These are phyloP conservation scores for Pouteria glomerata DNA, from an alignment of 148 eudicot genomes.

Conservation along the genomic window DNA sequence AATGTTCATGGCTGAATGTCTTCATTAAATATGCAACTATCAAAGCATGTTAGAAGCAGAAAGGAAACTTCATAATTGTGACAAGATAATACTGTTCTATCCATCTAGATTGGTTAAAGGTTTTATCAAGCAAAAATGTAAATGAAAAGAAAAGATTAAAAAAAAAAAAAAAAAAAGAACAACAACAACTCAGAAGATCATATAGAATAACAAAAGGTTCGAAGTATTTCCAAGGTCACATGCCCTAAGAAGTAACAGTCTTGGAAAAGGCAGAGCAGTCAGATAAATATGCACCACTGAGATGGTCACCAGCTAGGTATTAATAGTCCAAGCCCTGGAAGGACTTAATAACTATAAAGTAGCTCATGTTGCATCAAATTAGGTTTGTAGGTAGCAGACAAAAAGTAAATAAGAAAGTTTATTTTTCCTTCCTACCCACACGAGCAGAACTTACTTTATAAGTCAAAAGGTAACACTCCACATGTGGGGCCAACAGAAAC, in stretches of 20 bases:
- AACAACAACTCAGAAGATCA: constrained; percentile 11
- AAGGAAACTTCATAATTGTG: too few relatives aligned
- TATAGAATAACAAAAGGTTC: background rate
- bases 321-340: constrained; percentile 15
- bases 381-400: constrained; percentile 24
- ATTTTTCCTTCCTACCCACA: constrained; percentile 15
- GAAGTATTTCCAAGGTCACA: constrained; percentile 14
- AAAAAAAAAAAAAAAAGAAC: background rate
- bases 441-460: constrained; percentile 34
- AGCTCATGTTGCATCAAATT: constrained; percentile 19
- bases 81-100: background rate
- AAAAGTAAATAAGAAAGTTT: constrained; percentile 14
- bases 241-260: constrained; percentile 4
- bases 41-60: too few relatives aligned
- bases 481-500: constrained; percentile 24
- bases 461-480: constrained; percentile 22
- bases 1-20: too few relatives aligned
- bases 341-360: constrained; percentile 24
- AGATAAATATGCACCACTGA: constrained; percentile 7
- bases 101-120: constrained; percentile 6
- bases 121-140: background rate
- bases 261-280: constrained; percentile 6
- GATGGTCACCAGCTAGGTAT: background rate
- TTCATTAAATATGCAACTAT: too few relatives aligned
- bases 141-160: background rate